Conservation (phyloP, 768 basidiomycete species). For the Leucocoprinus sp. region DNA sequence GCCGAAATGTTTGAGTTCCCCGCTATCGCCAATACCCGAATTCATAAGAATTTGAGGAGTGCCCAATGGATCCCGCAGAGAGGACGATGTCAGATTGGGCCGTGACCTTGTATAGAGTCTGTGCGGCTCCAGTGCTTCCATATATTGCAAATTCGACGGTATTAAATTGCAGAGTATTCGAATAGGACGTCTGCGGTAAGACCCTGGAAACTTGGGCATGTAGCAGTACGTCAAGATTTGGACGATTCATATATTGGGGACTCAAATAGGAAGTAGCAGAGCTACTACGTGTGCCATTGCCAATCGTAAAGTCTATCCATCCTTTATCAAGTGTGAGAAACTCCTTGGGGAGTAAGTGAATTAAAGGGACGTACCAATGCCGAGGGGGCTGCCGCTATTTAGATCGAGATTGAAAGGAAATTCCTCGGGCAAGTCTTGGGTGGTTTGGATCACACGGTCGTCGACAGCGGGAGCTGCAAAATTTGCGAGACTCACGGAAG, state of each 20-base stretch:
- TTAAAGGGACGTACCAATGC: conserved; percentile 14
- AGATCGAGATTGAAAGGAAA: conserved; percentile 23
- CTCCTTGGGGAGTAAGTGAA: no score
- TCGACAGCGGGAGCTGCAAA: conserved; percentile 22
- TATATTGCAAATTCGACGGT: not conserved
- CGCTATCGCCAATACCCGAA: conserved; percentile 21
- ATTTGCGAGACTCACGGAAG: conserved; percentile 19
- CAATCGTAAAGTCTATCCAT: conserved; percentile 5
- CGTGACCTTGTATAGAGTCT: no score
- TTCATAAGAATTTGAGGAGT: conserved; percentile 21
- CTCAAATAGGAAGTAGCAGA: conserved; percentile 19
- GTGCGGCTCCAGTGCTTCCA: not conserved
- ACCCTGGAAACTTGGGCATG: conserved; percentile 1
- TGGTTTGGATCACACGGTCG: conserved; percentile 22
- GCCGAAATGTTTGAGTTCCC: conserved; percentile 10
- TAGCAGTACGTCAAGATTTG: conserved; percentile 18
- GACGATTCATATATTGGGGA: conserved; percentile 11
- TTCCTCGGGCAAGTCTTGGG: conserved; percentile 18
- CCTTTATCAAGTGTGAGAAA: not conserved
- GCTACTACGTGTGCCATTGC: conserved; percentile 14
- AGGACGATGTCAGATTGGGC: conserved; percentile 28
- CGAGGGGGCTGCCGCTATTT: conserved; percentile 22
- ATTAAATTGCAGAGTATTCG: no score
- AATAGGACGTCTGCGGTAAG: not conserved
- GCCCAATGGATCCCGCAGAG: conserved; percentile 23